Conservation (phyloP, 495 filamentous ascomycete species). For the Neurospora hispaniola region DNA sequence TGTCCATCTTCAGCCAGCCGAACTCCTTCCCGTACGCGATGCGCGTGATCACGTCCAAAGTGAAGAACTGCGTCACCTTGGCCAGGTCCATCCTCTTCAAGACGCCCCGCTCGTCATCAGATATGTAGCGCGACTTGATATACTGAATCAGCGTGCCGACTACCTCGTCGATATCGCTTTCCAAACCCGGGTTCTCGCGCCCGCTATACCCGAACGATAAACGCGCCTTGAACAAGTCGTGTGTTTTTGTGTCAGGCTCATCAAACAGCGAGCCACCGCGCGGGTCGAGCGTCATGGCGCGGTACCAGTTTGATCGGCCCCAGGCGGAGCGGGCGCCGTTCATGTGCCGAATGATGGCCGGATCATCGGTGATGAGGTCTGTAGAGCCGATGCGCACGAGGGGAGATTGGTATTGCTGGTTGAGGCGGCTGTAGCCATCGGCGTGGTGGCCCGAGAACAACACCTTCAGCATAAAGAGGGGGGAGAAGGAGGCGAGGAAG, state of each 20-base stretch:
- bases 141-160: slow-evolving; percentile 27
- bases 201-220: slow-evolving; percentile 30
- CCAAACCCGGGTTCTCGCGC: slow-evolving; percentile 31
- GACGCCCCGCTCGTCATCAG: slow-evolving; percentile 18
- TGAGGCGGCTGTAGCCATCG: not conserved
- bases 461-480: slow-evolving; percentile 10
- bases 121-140: slow-evolving; percentile 22
- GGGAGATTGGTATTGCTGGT: not conserved
- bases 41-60: slow-evolving; percentile 39
- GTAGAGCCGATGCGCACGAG: slow-evolving; percentile 29
- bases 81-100: slow-evolving; percentile 31
- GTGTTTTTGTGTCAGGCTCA: slow-evolving; percentile 27
- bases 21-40: slow-evolving; percentile 42
- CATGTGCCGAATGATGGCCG: slow-evolving; percentile 26
- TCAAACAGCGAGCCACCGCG: slow-evolving; percentile 35
- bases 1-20: slow-evolving; percentile 32
- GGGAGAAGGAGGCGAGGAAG: slow-evolving; percentile 12
- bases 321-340: slow-evolving; percentile 27
- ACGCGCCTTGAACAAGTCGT: slow-evolving; percentile 20
- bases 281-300: slow-evolving; percentile 29
- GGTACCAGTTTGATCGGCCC: slow-evolving; percentile 25
- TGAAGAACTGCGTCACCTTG: slow-evolving; percentile 34
- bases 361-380: slow-evolving; percentile 30
- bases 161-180: slow-evolving; percentile 30
- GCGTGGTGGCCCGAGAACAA: not conserved